phyloP scores from a whole-genome alignment of 768 basidiomycete species.

The Tricholoma terreum region DNA sequence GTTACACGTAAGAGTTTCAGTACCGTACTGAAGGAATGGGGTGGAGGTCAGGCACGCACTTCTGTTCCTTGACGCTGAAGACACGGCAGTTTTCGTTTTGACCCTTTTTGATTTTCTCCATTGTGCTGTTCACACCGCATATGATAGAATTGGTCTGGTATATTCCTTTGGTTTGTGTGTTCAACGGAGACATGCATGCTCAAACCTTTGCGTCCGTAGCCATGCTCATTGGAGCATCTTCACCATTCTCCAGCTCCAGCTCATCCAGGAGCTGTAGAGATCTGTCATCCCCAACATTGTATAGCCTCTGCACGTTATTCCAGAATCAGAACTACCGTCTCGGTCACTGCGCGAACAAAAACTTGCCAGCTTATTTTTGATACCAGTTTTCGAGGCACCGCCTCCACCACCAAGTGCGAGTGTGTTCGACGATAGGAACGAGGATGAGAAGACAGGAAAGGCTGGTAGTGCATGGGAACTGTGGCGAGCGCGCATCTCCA shows the following conservation, averaged over 20 bases:
- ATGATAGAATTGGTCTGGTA: conserved; percentile 51
- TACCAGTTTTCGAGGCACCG: conserved; percentile 80
- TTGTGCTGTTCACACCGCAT: conserved; percentile 85
- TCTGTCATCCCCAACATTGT: conserved; percentile 53
- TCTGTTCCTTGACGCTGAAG: conserved; percentile 55
- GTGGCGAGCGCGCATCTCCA: conserved; percentile 80
- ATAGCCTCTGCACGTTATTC: conserved; percentile 53
- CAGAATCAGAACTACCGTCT: conserved; percentile 8
- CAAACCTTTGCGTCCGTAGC: conserved; percentile 59
- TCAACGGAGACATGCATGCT: conserved; percentile 10
- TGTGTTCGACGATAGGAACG: conserved; percentile 68
- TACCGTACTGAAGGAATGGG: neutral
- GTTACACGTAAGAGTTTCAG: neutral
- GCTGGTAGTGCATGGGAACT: conserved; percentile 69
- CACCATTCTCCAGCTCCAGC: conserved; percentile 70
- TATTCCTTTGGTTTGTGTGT: conserved; percentile 1
- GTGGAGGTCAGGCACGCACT: conserved; percentile 39
- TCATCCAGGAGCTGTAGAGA: conserved; percentile 60
- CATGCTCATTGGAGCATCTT: conserved; percentile 98
- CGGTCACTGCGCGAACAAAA: neutral
- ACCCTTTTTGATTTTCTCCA: conserved; percentile 56
- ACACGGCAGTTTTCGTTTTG: conserved; percentile 85
- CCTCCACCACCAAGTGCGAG: conserved; percentile 89
- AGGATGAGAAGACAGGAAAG: conserved; percentile 88
- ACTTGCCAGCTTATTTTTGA: conserved; percentile 91